Evolutionary conservation across 148 eudicot genomes (phyloP).

Genomic region (Euryodendron excelsum): DNA sequence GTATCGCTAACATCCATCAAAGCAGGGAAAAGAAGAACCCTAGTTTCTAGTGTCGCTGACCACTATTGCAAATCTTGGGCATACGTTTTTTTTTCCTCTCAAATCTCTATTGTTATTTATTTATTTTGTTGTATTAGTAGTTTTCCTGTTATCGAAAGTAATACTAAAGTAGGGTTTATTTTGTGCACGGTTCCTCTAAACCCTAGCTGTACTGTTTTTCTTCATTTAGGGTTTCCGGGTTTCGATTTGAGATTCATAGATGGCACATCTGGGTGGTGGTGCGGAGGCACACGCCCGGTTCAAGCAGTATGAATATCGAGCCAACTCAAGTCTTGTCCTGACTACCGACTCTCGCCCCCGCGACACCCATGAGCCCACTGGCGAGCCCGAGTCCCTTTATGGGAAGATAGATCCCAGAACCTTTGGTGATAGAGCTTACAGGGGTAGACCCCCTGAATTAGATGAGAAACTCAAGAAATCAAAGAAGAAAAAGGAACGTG

Average conservation of each 20-base stretch:
- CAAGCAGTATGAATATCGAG: conserved; percentile 81
- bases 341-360: conserved; percentile 82
- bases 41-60: too few species aligned
- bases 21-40: too few species aligned
- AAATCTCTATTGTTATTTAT: too few species aligned
- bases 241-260: conserved; percentile 7
- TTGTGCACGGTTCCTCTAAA: not conserved
- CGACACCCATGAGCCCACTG: conserved; percentile 57
- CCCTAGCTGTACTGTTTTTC: not conserved
- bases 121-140: too few species aligned
- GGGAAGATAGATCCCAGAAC: conserved; percentile 55
- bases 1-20: too few species aligned
- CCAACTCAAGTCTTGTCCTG: conserved; percentile 80
- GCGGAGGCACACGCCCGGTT: conserved; percentile 94
- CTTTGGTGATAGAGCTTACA: conserved; percentile 51
- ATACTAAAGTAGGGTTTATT: too few species aligned
- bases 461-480: conserved; percentile 54
- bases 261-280: conserved; percentile 58
- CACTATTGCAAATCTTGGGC: too few species aligned
- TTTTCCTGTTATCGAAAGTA: too few species aligned
- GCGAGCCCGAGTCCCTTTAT: conserved; percentile 51
- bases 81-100: too few species aligned
- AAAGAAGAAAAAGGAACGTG: conserved; percentile 51
- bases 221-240: conserved; percentile 2
- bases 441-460: conserved; percentile 53